Percentiles rank a stretch among this genome's conserved stretches.
phyloP scores from a whole-genome alignment of 371 early-diverging fungal genomes.

The Lichtheimia hyalospora region DNA sequence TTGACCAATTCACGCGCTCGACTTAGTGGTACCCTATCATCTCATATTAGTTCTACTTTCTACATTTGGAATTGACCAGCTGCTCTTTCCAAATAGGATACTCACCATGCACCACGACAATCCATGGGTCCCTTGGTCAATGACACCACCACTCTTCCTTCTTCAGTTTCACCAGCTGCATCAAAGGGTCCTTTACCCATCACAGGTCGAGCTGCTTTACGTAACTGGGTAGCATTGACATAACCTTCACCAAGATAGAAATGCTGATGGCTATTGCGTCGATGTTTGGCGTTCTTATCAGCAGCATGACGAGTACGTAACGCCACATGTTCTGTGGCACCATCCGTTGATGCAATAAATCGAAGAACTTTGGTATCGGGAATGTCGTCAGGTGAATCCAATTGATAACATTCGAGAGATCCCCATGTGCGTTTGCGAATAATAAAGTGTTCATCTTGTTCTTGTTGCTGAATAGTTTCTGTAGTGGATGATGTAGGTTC shows the following conservation, averaged over 20 bases:
- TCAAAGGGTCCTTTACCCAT: constrained; percentile 53
- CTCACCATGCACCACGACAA: constrained; percentile 48
- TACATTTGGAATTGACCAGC: no score
- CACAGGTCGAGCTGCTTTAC: constrained; percentile 49
- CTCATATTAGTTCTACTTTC: neutral
- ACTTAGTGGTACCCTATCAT: constrained; percentile 45
- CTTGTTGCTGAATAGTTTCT: neutral
- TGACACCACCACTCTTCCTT: constrained; percentile 22
- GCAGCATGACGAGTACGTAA: constrained; percentile 29
- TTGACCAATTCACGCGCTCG: constrained; percentile 53
- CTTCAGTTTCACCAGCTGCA: constrained; percentile 24
- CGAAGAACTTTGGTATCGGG: constrained; percentile 34
- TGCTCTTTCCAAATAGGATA: neutral
- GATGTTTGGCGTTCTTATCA: constrained; percentile 11
- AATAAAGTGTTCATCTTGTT: constrained; percentile 10
- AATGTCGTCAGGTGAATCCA: constrained; percentile 33
- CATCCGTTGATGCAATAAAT: constrained; percentile 35
- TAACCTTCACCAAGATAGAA: constrained; percentile 49
- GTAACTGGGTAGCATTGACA: constrained; percentile 55
- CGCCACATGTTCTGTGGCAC: constrained; percentile 31
- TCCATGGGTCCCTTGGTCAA: constrained; percentile 39
- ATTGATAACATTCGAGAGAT: constrained; percentile 26
- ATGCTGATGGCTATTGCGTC: constrained; percentile 15
- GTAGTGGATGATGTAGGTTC: neutral
- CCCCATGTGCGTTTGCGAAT: constrained; percentile 24